These are phyloP conservation scores for Paraphoma sp. DNA, from an alignment of 2,329 filamentous ascomycete species.

Conservation along the genomic window DNA sequence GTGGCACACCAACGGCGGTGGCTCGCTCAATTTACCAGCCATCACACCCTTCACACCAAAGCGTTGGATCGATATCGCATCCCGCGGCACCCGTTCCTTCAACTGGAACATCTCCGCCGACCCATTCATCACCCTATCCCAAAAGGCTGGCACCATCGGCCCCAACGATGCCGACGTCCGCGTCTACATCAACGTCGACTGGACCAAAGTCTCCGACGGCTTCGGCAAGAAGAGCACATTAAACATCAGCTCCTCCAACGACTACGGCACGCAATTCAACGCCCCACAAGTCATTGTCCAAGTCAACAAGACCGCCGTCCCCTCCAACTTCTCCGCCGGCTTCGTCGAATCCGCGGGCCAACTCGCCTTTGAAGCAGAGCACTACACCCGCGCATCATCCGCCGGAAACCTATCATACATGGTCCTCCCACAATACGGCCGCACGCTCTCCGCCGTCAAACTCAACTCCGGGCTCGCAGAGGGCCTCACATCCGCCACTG, in stretches of 20 bases:
- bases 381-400: conserved; percentile 43
- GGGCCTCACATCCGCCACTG: conserved; percentile 33
- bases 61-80: conserved; percentile 48
- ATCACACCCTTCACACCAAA: conserved; percentile 44
- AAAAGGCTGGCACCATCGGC: conserved; percentile 37
- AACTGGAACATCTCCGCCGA: conserved; percentile 46
- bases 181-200: conserved; percentile 48
- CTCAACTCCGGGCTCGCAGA: conserved; percentile 36
- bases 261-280: conserved; percentile 48
- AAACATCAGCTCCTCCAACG: conserved; percentile 40
- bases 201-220: conserved; percentile 32
- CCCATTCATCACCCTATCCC: conserved; percentile 46
- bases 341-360: conserved; percentile 46
- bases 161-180: conserved; percentile 42
- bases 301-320: conserved; percentile 44
- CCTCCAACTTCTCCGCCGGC: conserved; percentile 39
- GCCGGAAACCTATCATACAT: conserved; percentile 35
- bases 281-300: conserved; percentile 39
- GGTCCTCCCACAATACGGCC: conserved; percentile 44
- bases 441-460: conserved; percentile 45
- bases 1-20: conserved; percentile 60
- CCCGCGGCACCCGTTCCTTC: conserved; percentile 39
- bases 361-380: conserved; percentile 46
- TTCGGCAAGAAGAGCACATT: conserved; percentile 39
- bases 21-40: conserved; percentile 36